phyloP scores from a whole-genome alignment of 495 filamentous ascomycete species.

The Trichocladium uniseriatum region DNA sequence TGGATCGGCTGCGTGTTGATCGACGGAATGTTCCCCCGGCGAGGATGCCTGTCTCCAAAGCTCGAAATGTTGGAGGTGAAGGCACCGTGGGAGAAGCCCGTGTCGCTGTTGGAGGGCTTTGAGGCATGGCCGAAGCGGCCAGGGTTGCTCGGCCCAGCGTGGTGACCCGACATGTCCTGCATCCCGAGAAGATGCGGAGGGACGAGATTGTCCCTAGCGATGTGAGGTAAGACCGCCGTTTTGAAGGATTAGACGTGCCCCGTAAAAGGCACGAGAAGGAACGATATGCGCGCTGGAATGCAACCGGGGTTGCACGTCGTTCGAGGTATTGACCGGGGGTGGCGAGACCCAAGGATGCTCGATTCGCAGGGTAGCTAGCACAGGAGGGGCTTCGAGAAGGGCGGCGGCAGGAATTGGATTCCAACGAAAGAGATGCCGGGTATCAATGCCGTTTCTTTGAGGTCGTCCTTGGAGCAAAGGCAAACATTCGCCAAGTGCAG shows the following conservation, averaged over 20 bases:
- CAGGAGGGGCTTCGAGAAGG: background rate
- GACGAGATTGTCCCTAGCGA: slow-evolving; percentile 64
- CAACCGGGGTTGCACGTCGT: background rate
- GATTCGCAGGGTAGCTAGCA: background rate
- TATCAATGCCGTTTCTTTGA: slow-evolving; percentile 15
- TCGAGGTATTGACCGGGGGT: too few relatives aligned
- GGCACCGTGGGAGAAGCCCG: slow-evolving; percentile 84
- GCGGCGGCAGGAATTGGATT: slow-evolving; percentile 7
- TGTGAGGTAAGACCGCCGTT: slow-evolving; percentile 61
- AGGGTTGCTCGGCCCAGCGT: slow-evolving; percentile 46
- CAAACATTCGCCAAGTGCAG: slow-evolving; percentile 8
- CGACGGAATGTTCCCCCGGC: slow-evolving; percentile 75
- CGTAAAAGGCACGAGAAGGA: slow-evolving; percentile 37
- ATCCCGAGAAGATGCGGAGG: slow-evolving; percentile 75
- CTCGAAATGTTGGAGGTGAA: slow-evolving; percentile 74
- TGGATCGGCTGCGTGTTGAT: slow-evolving; percentile 72
- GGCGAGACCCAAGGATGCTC: background rate
- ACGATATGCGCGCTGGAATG: slow-evolving; percentile 22
- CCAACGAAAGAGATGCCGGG: slow-evolving; percentile 22
- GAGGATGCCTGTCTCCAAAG: slow-evolving; percentile 74
- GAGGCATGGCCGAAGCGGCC: slow-evolving; percentile 55
- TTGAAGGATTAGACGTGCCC: slow-evolving; percentile 52
- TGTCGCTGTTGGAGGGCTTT: slow-evolving; percentile 70
- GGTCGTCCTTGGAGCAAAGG: slow-evolving; percentile 10
- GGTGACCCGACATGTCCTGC: slow-evolving; percentile 65